Evolutionary conservation across 2,329 filamentous ascomycete genomes (phyloP).

Genomic region (Ophiostoma ulmi): DNA sequence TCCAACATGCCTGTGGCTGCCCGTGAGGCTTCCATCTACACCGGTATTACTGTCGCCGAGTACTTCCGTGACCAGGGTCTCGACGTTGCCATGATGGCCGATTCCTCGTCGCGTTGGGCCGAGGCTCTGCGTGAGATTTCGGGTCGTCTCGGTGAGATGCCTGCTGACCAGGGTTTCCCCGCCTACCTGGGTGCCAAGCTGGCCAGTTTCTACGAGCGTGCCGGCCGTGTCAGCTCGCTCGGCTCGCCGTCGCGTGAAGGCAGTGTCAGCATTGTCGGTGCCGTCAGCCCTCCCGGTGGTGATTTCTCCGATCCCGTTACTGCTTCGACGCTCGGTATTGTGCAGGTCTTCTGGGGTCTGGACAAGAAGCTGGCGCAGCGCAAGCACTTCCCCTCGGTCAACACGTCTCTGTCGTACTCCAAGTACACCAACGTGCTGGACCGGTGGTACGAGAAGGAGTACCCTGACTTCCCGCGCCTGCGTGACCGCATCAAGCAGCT

Average conservation of each 20-base stretch:
- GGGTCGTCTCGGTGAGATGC: slow-evolving; percentile 98
- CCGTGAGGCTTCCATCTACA: slow-evolving; percentile 98
- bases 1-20: slow-evolving; percentile 99
- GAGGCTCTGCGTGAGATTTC: slow-evolving; percentile 98
- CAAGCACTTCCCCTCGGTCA: slow-evolving; percentile 99
- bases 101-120: slow-evolving; percentile 96
- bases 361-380: slow-evolving; percentile 99
- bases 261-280: slow-evolving; percentile 95
- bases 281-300: slow-evolving; percentile 90
- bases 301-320: slow-evolving; percentile 99
- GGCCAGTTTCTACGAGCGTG: slow-evolving; percentile 98
- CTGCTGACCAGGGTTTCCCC: slow-evolving; percentile 98
- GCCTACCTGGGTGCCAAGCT: slow-evolving; percentile 95
- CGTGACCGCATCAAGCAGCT: slow-evolving; percentile 92
- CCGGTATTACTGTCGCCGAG: slow-evolving; percentile 87
- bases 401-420: slow-evolving; percentile 89
- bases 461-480: slow-evolving; percentile 87
- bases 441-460: slow-evolving; percentile 89
- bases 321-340: slow-evolving; percentile 86
- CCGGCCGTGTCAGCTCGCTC: slow-evolving; percentile 76
- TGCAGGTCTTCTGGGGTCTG: slow-evolving; percentile 99
- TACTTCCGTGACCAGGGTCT: slow-evolving; percentile 98
- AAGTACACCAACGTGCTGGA: slow-evolving; percentile 90
- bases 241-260: slow-evolving; percentile 85
- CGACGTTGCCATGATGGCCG: slow-evolving; percentile 99